A percentile compares a stretch with the other conserved stretches of the same genome.
phyloP scores from a whole-genome alignment of 1,284 basidiomycete genomes.

The Butyriboletus regius region DNA sequence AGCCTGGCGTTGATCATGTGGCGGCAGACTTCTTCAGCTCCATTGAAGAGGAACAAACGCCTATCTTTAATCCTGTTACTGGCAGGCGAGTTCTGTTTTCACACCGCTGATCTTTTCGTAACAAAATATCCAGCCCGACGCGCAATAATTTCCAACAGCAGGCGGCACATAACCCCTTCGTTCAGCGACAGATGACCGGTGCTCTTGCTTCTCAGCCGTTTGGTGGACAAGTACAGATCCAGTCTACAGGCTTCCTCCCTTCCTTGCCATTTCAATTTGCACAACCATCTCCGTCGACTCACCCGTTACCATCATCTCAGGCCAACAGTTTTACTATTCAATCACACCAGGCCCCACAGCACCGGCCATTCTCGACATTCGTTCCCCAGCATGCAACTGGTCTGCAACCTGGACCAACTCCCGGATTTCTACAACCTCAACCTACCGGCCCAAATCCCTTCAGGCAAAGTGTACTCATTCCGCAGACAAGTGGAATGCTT shows the following conservation, averaged over 20 bases:
- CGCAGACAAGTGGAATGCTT: conserved; percentile 68
- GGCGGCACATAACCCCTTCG: conserved; percentile 71
- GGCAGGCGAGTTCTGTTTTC: conserved; percentile 40
- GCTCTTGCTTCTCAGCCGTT: conserved; percentile 37
- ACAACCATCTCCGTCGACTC: conserved; percentile 17
- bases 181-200: conserved; percentile 50
- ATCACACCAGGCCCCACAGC: conserved; percentile 36
- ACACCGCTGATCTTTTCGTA: conserved; percentile 6
- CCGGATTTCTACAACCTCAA: conserved; percentile 44
- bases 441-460: conserved; percentile 32
- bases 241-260: conserved; percentile 55
- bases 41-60: conserved; percentile 77
- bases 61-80: conserved; percentile 63
- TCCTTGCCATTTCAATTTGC: conserved; percentile 38
- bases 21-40: conserved; percentile 86
- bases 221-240: conserved; percentile 40
- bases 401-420: conserved; percentile 4
- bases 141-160: conserved; percentile 56
- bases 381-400: conserved; percentile 41
- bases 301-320: conserved; percentile 19
- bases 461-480: conserved; percentile 39
- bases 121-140: conserved; percentile 40
- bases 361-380: conserved; percentile 49
- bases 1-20: conserved; percentile 33
- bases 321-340: conserved; percentile 43